Evolutionary conservation across 306 rosid species (phyloP), one percentile per base, ranked within the genome.

Genomic region (Inga oerstediana): DNA sequence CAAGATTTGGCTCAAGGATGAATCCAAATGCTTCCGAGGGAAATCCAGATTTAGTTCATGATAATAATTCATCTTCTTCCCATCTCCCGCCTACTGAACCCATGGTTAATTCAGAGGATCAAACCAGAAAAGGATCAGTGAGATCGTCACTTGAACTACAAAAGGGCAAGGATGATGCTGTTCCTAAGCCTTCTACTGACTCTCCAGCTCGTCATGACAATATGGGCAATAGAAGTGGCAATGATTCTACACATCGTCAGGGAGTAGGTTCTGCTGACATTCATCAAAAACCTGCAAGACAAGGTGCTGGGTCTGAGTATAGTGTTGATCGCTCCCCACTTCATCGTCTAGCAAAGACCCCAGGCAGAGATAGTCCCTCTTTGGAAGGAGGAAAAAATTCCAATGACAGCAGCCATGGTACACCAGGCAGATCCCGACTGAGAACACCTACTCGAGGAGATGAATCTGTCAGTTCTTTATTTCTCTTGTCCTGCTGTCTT

Each of bases 21-120:
- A 89, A 97, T 65, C 98, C 99, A 10, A 97, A 97, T 87, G 97
- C 90, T 81, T 97, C 99, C 4, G 90, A 91, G 75, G 92, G 91
- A 76, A 91, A 89, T 80, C 32, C 86, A 3, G 95, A 94, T 75
- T 54, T 84, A 19, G 68, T 59, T 48, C n/a, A 70, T 51, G 90
- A 89, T 49, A 58, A 80, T 74, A 51, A 79, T 74, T 68, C 93
- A 71, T 85, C 92, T 59, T 85, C 90, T 30, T 76, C 89, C 22
- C 72, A 81, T 7, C 52, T 85, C 52, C 88, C 92, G 46, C 87
- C 95, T 78, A 41, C 91, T 68, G 87, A 82, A 69, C 80, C 82
- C 10, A 71, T 58, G 79, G 81, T 79, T 35, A 87, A 81, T 41
- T 78, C 86, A 56, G 88, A 83, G 62, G 86, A 84, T 75, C 85